These are phyloP conservation scores for Candida methanosorbosa DNA, from an alignment of 805 yeast genomes.

Conservation along the genomic window DNA sequence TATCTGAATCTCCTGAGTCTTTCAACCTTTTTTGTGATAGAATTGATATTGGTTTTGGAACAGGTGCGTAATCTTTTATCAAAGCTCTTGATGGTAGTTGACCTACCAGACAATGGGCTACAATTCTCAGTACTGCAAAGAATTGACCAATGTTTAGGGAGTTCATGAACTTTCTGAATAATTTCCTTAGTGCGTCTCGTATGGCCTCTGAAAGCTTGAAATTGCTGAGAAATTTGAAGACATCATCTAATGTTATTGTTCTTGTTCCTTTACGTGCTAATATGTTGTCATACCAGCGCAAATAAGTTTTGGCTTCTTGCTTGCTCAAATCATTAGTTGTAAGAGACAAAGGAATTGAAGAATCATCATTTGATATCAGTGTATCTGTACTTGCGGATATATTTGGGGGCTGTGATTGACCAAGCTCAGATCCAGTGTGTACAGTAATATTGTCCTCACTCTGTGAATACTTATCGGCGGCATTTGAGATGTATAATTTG, in stretches of 20 bases:
- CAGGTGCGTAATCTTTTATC: constrained; percentile 48
- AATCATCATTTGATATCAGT: constrained; percentile 23
- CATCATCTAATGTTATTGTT: constrained; percentile 63
- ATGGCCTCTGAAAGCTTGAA: constrained; percentile 52
- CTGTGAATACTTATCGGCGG: constrained; percentile 8
- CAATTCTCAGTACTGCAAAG: constrained; percentile 74
- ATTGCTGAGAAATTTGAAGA: constrained; percentile 69
- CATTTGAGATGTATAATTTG: constrained; percentile 10
- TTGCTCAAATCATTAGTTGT: constrained; percentile 59
- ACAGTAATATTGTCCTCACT: constrained; percentile 10
- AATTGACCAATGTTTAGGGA: constrained; percentile 83
- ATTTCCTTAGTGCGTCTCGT: constrained; percentile 39
- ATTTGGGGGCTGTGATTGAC: background rate
- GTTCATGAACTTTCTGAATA: constrained; percentile 38
- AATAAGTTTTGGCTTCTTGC: constrained; percentile 76
- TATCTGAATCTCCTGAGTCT: constrained; percentile 30
- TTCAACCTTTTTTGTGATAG: constrained; percentile 48
- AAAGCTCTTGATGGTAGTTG: constrained; percentile 43
- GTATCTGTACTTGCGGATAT: constrained; percentile 18
- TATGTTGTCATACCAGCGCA: constrained; percentile 89
- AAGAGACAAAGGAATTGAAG: constrained; percentile 52
- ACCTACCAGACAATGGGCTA: constrained; percentile 56
- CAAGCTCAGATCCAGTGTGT: background rate
- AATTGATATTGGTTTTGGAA: constrained; percentile 77
- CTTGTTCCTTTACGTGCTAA: constrained; percentile 61